A percentile compares a stretch with the other conserved stretches of the same genome.
Conservation (phyloP, 371 early-diverging fungal species). For the Mucor plumbeus region DNA sequence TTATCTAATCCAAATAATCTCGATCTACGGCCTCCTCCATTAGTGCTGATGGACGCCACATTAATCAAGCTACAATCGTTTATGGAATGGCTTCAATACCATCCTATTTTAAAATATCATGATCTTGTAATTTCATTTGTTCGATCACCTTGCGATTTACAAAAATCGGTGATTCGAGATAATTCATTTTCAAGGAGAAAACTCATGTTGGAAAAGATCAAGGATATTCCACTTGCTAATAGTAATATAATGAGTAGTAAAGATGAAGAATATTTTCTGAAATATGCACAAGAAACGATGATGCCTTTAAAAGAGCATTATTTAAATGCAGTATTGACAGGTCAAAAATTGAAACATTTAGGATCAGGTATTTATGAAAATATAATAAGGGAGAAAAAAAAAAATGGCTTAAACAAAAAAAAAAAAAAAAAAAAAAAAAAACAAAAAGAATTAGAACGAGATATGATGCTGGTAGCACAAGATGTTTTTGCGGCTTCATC, state of each 20-base stretch:
- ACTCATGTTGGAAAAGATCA: conserved; percentile 41
- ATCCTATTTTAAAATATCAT: conserved; percentile 51
- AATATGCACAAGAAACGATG: conserved; percentile 35
- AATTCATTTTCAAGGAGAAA: conserved; percentile 41
- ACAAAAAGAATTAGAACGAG: conserved; percentile 10
- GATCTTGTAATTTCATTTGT: conserved; percentile 58
- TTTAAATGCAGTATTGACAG: neutral
- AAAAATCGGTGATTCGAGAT: conserved; percentile 34
- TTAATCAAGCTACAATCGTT: conserved; percentile 45
- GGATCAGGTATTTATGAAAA: conserved; percentile 27
- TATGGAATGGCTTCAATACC: conserved; percentile 52
- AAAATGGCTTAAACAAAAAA: too few species aligned
- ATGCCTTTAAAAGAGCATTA: conserved; percentile 30
- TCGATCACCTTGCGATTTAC: conserved; percentile 29
- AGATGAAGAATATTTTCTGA: conserved; percentile 47
- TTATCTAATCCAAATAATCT: conserved; percentile 44
- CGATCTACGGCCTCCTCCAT: conserved; percentile 52
- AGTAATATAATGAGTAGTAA: conserved; percentile 11
- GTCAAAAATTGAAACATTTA: conserved; percentile 14
- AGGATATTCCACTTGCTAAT: conserved; percentile 19
- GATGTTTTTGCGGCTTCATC: neutral
- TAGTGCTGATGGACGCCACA: conserved; percentile 34
- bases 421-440: too few species aligned
- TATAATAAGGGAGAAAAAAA: too few species aligned
- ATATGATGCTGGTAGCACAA: conserved; percentile 2